phyloP scores from a whole-genome alignment of 2,329 filamentous ascomycete genomes.

The Thelonectria discophora region DNA sequence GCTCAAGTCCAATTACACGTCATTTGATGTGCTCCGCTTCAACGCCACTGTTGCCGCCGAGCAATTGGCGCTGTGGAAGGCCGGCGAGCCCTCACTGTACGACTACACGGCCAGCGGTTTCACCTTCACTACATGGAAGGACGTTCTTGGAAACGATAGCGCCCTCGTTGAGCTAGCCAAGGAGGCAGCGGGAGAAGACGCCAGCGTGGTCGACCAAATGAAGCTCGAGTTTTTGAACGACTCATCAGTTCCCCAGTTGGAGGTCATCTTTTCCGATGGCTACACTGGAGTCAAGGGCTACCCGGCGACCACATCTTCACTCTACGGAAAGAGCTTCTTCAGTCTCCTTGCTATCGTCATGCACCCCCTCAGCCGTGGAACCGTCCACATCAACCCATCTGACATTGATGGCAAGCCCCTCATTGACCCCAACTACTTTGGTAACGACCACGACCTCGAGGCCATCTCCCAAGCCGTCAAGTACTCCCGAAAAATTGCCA shows the following conservation, averaged over 20 bases:
- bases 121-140: conserved; percentile 35
- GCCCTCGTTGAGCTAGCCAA: conserved; percentile 27
- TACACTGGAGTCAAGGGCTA: conserved; percentile 44
- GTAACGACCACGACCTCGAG: conserved; percentile 43
- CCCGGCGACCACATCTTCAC: conserved; percentile 37
- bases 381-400: conserved; percentile 34
- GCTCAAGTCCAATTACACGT: conserved; percentile 32
- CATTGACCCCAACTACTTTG: conserved; percentile 39
- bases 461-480: conserved; percentile 46
- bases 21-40: conserved; percentile 32
- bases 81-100: conserved; percentile 31
- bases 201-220: conserved; percentile 47
- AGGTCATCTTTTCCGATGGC: conserved; percentile 44
- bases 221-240: conserved; percentile 52
- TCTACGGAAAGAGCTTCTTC: conserved; percentile 44
- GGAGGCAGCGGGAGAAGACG: conserved; percentile 40
- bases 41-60: conserved; percentile 29
- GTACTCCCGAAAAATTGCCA: conserved; percentile 45
- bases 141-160: conserved; percentile 27
- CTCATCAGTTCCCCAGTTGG: conserved; percentile 38
- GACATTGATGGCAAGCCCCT: conserved; percentile 31
- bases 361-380: conserved; percentile 61
- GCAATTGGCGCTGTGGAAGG: conserved; percentile 33
- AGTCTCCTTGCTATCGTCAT: conserved; percentile 66
- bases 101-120: conserved; percentile 36